phyloP scores from a whole-genome alignment of 495 filamentous ascomycete genomes.

The Haplographium delicatum region DNA sequence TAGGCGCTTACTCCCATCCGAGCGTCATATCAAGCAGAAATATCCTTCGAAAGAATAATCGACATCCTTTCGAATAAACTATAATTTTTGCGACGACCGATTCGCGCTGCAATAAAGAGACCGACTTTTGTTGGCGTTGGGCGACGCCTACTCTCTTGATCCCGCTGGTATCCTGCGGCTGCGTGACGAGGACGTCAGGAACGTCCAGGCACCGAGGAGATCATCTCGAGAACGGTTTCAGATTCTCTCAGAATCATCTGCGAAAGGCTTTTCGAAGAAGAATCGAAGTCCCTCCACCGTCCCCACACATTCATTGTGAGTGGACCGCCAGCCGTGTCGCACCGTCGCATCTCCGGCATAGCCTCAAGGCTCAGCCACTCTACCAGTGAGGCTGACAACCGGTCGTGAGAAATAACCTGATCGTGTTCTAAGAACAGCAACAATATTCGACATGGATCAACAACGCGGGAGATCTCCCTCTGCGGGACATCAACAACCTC shows the following conservation, averaged over 20 bases:
- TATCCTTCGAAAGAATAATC: too few species aligned
- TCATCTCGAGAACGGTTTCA: conserved; percentile 10
- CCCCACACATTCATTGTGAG: conserved; percentile 1
- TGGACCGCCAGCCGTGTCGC: conserved; percentile 16
- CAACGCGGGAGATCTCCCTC: conserved; percentile 27
- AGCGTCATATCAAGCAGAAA: too few species aligned
- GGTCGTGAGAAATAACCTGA: conserved; percentile 10
- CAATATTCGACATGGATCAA: conserved; percentile 25
- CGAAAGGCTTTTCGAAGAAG: conserved; percentile 2
- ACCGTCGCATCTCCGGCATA: conserved; percentile 19
- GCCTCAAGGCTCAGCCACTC: conserved; percentile 26
- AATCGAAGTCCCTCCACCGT: conserved; percentile 7
- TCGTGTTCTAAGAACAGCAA: conserved; percentile 27
- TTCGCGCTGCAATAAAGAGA: too few species aligned
- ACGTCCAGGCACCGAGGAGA: conserved; percentile 10
- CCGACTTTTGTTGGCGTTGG: not conserved
- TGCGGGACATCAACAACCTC: conserved; percentile 24
- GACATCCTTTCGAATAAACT: too few species aligned
- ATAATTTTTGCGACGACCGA: too few species aligned
- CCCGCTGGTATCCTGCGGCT: not conserved
- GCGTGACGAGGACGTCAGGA: conserved; percentile 8
- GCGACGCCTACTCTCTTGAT: not conserved
- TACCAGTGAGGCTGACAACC: conserved; percentile 19
- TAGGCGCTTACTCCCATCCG: too few species aligned
- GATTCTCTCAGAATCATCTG: not conserved